phyloP scores from a whole-genome alignment of 176 grass and related monocot genomes.

The Cocos nucifera region DNA sequence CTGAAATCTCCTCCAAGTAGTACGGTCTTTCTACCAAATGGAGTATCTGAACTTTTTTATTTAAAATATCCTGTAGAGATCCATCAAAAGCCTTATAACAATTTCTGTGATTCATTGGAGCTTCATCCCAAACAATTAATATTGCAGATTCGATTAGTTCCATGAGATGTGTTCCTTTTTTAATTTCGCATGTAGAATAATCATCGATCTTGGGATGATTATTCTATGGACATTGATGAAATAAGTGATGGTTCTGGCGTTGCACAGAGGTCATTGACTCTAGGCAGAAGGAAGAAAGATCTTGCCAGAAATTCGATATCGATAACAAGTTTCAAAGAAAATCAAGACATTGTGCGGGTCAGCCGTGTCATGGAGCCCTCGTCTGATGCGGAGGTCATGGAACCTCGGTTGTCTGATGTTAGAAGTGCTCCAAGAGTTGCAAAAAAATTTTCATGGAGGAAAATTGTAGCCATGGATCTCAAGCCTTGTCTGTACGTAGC shows the following conservation, averaged over 20 bases:
- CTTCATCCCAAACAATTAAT: too few species aligned
- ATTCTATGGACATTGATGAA: constrained; percentile 38
- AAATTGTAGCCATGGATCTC: constrained; percentile 15
- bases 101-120: too few species aligned
- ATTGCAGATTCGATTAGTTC: too few species aligned
- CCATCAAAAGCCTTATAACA: too few species aligned
- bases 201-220: too few species aligned
- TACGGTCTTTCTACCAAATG: too few species aligned
- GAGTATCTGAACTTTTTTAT: too few species aligned
- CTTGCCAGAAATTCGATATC: constrained; percentile 44
- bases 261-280: constrained; percentile 29
- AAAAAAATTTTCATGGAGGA: constrained; percentile 18
- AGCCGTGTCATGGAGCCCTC: constrained; percentile 50
- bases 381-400: constrained; percentile 35
- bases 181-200: too few species aligned
- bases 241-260: constrained; percentile 44
- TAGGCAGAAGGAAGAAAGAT: constrained; percentile 57
- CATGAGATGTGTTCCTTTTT: too few species aligned
- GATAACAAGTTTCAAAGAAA: constrained; percentile 46
- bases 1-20: too few species aligned
- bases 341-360: constrained; percentile 42
- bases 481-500: neutral
- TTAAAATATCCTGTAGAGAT: too few species aligned
- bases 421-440: constrained; percentile 18
- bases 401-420: constrained; percentile 37